Evolutionary conservation across 768 basidiomycete species (phyloP), one percentile per base, ranked within the genome.

Genomic region (Plicaturopsis crispa): DNA sequence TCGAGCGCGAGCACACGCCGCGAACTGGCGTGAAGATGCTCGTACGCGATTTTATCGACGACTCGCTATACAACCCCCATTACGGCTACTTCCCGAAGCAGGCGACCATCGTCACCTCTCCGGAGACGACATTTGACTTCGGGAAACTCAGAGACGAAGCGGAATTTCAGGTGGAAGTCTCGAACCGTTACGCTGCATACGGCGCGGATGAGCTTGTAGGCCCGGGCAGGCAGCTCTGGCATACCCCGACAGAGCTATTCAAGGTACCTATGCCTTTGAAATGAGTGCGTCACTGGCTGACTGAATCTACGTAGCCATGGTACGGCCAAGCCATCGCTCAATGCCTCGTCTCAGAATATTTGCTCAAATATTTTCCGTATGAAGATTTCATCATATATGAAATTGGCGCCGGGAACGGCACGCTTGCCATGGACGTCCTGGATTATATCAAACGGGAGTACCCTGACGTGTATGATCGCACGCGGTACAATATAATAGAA

Each of bases 1-100:
- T 92, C 43, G 78, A 79, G 47, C 58, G 54, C 40, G 59, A 61
- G 37, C 61, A 56, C 6, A 56, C 60, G 24, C 90, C 88, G 5
- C 93, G 92, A 3, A 74, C 64, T 32, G 68, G 77, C 38, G 92
- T 93, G 40, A 89, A 86, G 60, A 93, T 97, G 89, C 80, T 98
- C 24, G 80, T 83, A 33, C 79, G 96, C 47, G 94, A 99, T 63
- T 99, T 85, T 56, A 91, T 99, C 44, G 91, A 98, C 53, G 96
- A 99, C 56, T 82, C 87, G 6, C 62, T 99, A 24, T 99, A 99
- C 66, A 98, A 99, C 57, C 93, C 91, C 3, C 65, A 93, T 59
- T 98, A 99, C 55, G 96, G 96, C 24, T 99, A 99, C 63, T 98
- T 99, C 57, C 80, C 90, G 21, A 84, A 85, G 50, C 85, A 91